Base-by-base conservation (phyloP, 2,329 filamentous ascomycete genomes). In the Hymenoscyphus albidus region DNA sequence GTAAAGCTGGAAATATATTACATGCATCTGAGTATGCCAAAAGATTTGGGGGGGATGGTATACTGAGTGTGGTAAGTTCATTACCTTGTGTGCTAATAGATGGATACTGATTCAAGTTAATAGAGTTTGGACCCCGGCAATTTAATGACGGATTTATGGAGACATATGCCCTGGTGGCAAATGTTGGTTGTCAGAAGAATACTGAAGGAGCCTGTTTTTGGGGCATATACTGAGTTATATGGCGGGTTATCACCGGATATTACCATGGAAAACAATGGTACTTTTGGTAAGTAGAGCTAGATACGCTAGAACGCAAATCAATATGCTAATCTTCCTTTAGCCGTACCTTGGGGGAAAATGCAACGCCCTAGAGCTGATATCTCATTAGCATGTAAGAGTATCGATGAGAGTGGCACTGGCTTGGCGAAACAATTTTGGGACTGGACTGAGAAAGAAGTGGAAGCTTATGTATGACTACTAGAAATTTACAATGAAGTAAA, bases 321-420 rank as follows among this genome's bases (percentile, higher is more conserved):
- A 16, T 40, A 59, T 66, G 13, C 68, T 58, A 32, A 55, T 39
- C 31, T 4, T 27, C 76, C 75, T 84, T 32, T 74, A 81, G 59
- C 81, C 40, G 51, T 62, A 56, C 60, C 82, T 1, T 85, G 80
- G 79, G 82, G 82, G 67, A 72, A 76, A 38, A 70, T 76, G 64
- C 64, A 62, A 56, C 63, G 73, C 18, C 74, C 78, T 18, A 70
- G 76, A 13, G 65, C 68, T 42, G 78, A 79, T 65, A 44, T 79
- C 13, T 70, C 70, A 3, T 67, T 72, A 2, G 75, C 69, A 13
- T 73, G 73, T 1, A 77, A 74, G 64, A 64, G 71, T 3, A 67
- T 74, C 58, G 72, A 71, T 18, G 76, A 79, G 58, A 77, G 77
- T 18, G 77, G 79, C 1, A 77, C 73, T 3, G 78, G 76, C 0